Percentiles rank a stretch among this genome's conserved stretches.
Evolutionary conservation across 176 grass and related monocot genomes (phyloP).

Genomic region (Oryza officinalis): DNA sequence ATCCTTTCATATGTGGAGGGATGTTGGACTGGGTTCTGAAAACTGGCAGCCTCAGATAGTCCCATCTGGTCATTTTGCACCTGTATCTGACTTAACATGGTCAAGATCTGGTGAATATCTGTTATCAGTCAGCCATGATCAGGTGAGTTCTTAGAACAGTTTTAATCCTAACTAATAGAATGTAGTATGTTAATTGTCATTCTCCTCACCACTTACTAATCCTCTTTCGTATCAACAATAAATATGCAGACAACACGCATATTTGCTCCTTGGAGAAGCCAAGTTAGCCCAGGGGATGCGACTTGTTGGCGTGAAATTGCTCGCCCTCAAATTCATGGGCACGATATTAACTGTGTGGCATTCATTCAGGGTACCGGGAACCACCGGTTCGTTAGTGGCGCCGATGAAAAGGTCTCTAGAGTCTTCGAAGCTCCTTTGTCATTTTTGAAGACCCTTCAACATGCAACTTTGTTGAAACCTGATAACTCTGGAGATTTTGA

Average conservation of each 20-base stretch:
- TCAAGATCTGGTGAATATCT: conserved; percentile 74
- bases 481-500: conserved; percentile 56
- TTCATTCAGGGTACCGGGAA: conserved; percentile 77
- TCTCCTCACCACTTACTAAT: conserved; percentile 30
- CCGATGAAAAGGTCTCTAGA: conserved; percentile 97
- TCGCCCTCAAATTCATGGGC: conserved; percentile 83
- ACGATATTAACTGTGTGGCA: conserved; percentile 90
- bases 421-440: conserved; percentile 94
- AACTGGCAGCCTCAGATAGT: conserved; percentile 86
- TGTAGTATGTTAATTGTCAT: not conserved
- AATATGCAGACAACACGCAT: conserved; percentile 77
- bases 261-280: conserved; percentile 85
- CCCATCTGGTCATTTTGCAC: conserved; percentile 93
- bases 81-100: conserved; percentile 88
- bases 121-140: conserved; percentile 95
- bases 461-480: conserved; percentile 65
- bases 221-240: conserved; percentile 22
- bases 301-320: conserved; percentile 78
- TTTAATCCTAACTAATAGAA: conserved; percentile 5
- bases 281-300: conserved; percentile 49
- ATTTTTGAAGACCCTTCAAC: conserved; percentile 83
- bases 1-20: conserved; percentile 92
- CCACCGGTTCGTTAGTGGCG: conserved; percentile 85
- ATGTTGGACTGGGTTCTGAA: conserved; percentile 77
- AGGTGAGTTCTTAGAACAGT: conserved; percentile 54